Percentiles rank a stretch among this genome's conserved stretches.
These are phyloP conservation scores for Crithidia fasciculata DNA, from an alignment of 208 protist genomes.

Conservation along the genomic window DNA sequence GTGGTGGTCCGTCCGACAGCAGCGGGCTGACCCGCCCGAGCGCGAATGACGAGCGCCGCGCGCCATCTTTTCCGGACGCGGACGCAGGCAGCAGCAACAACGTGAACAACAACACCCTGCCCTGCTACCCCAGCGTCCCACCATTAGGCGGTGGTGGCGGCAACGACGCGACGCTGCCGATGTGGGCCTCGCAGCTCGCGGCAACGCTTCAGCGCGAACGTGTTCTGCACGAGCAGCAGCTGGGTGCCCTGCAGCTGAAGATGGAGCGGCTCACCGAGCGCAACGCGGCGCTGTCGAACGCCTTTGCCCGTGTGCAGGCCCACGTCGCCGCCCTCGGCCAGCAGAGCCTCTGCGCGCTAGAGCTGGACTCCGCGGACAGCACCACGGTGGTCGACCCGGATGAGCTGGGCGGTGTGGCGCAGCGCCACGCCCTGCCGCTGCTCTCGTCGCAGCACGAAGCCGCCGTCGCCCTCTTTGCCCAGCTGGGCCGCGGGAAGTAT, in stretches of 20 bases:
- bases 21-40: neutral
- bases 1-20: neutral
- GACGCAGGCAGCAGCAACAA: neutral
- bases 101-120: conserved; percentile 4
- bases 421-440: conserved; percentile 4
- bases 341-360: conserved; percentile 19
- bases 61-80: neutral
- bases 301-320: conserved; percentile 47
- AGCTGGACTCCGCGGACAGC: conserved; percentile 23
- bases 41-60: neutral
- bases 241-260: conserved; percentile 73
- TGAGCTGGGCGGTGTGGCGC: neutral
- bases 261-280: conserved; percentile 64
- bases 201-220: conserved; percentile 55
- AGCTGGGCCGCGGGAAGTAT: conserved; percentile 24
- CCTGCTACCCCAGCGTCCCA: neutral
- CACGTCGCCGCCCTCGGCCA: conserved; percentile 31
- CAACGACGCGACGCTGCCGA: conserved; percentile 31
- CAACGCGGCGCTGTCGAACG: conserved; percentile 45
- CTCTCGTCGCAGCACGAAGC: conserved; percentile 10
- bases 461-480: conserved; percentile 13
- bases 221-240: conserved; percentile 58
- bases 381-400: conserved; percentile 19
- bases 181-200: conserved; percentile 65
- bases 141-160: neutral